Evolutionary conservation across 2,329 filamentous ascomycete species (phyloP).

Genomic region (Tolypocladium guangdongense): DNA sequence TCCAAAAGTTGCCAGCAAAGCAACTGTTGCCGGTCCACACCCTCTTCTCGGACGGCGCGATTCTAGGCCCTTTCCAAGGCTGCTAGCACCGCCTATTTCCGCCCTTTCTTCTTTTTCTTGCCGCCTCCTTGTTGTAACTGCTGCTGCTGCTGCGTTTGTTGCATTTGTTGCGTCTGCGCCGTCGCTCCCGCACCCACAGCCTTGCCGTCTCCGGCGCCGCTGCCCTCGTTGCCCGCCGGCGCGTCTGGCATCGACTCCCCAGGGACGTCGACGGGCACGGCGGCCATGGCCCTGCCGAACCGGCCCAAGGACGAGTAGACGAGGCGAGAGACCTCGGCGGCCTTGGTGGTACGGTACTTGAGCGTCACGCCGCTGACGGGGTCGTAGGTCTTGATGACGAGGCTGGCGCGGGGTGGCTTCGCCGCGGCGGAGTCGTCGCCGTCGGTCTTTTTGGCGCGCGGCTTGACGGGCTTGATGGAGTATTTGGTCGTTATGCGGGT

Average conservation of each 20-base stretch:
- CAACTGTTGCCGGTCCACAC: neutral
- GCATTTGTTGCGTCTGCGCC: slow-evolving; percentile 16
- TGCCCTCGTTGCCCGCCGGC: slow-evolving; percentile 10
- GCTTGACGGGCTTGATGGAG: slow-evolving; percentile 46
- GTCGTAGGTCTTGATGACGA: slow-evolving; percentile 85
- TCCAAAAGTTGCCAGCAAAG: neutral
- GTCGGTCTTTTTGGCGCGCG: slow-evolving; percentile 12
- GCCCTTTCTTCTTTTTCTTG: slow-evolving; percentile 64
- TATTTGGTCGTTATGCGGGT: slow-evolving; percentile 91
- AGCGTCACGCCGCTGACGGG: slow-evolving; percentile 69
- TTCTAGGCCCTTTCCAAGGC: neutral
- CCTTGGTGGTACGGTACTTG: slow-evolving; percentile 87
- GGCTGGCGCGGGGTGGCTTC: slow-evolving; percentile 51
- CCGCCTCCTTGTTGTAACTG: slow-evolving; percentile 23
- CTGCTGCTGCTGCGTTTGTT: slow-evolving; percentile 12
- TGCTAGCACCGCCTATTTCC: slow-evolving; percentile 37
- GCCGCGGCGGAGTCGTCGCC: slow-evolving; percentile 17
- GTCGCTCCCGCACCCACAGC: slow-evolving; percentile 16
- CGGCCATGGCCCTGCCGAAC: slow-evolving; percentile 60
- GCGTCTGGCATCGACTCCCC: slow-evolving; percentile 34
- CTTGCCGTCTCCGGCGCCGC: slow-evolving; percentile 15
- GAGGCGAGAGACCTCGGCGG: slow-evolving; percentile 76
- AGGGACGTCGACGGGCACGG: slow-evolving; percentile 30
- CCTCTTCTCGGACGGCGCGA: neutral
- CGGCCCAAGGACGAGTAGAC: slow-evolving; percentile 61